Evolutionary conservation across 305 asterid species (phyloP).

Genomic region (Fraxinus albicans): DNA sequence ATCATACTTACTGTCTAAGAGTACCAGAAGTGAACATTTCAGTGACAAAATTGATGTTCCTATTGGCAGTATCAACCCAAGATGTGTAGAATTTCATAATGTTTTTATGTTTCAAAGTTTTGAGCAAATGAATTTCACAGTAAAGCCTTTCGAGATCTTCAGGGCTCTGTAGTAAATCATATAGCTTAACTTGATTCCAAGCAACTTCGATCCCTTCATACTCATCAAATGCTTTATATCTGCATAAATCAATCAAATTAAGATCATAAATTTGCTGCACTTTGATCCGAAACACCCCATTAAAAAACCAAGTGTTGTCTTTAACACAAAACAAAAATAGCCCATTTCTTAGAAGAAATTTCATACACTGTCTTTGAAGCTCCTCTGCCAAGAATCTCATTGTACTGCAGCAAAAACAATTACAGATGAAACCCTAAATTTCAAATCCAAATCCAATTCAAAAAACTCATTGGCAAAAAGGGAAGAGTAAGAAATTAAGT

Average conservation of each 20-base stretch:
- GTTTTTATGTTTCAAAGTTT: constrained; percentile 73
- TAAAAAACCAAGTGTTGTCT: neutral
- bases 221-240: constrained; percentile 90
- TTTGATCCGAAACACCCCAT: neutral
- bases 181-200: constrained; percentile 91
- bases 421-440: neutral
- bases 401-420: constrained; percentile 56
- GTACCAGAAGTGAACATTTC: constrained; percentile 99
- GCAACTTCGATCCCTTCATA: constrained; percentile 96
- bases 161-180: constrained; percentile 73
- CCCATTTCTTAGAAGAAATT: constrained; percentile 1
- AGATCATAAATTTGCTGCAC: neutral
- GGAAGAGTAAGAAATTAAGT: constrained; percentile 2
- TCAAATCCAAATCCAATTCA: neutral
- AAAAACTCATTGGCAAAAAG: constrained; percentile 13
- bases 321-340: constrained; percentile 7
- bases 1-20: constrained; percentile 76
- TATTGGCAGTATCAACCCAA: constrained; percentile 83
- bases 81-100: constrained; percentile 92
- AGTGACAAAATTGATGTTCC: constrained; percentile 93
- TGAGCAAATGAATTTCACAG: constrained; percentile 87
- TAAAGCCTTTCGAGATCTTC: constrained; percentile 93
- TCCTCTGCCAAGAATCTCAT: constrained; percentile 95
- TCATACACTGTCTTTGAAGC: constrained; percentile 92
- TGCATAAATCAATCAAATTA: constrained; percentile 23